Conservation (phyloP, 805 yeast species). For the Metschnikowia gelsemii region DNA sequence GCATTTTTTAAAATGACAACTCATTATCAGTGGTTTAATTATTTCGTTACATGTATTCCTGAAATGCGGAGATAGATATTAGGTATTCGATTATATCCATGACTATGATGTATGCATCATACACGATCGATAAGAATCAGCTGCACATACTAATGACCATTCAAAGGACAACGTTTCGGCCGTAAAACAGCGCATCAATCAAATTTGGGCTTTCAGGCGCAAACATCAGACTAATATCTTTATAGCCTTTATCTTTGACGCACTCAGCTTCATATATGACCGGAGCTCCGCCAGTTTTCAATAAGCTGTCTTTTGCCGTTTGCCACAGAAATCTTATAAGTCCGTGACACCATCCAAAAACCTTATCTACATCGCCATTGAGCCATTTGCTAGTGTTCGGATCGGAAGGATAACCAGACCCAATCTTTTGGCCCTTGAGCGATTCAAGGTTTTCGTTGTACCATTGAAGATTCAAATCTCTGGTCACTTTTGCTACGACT, state of each 20-base stretch:
- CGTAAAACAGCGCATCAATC: slow-evolving; percentile 18
- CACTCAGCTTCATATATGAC: slow-evolving; percentile 63
- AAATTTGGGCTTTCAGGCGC: slow-evolving; percentile 3
- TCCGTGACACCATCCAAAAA: slow-evolving; percentile 83
- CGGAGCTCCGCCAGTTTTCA: slow-evolving; percentile 48
- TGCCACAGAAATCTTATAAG: slow-evolving; percentile 90
- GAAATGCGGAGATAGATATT: too few species aligned
- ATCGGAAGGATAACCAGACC: slow-evolving; percentile 95
- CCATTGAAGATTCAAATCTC: slow-evolving; percentile 62
- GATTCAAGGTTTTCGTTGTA: slow-evolving; percentile 29
- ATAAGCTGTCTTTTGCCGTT: slow-evolving; percentile 75
- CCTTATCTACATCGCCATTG: slow-evolving; percentile 54
- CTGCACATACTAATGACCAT: not conserved
- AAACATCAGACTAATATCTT: slow-evolving; percentile 26
- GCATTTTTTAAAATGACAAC: too few species aligned
- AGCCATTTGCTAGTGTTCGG: slow-evolving; percentile 85
- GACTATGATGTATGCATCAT: not conserved
- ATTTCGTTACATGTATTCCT: too few species aligned
- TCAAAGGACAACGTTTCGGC: slow-evolving; percentile 12
- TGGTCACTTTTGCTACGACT: slow-evolving; percentile 92
- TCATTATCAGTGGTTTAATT: too few species aligned
- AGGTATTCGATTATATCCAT: too few species aligned
- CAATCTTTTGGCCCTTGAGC: slow-evolving; percentile 45
- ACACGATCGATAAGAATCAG: not conserved
- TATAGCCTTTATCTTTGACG: slow-evolving; percentile 30